Conservation (phyloP, 2,329 filamentous ascomycete species). For the Emmonsia crescens region DNA sequence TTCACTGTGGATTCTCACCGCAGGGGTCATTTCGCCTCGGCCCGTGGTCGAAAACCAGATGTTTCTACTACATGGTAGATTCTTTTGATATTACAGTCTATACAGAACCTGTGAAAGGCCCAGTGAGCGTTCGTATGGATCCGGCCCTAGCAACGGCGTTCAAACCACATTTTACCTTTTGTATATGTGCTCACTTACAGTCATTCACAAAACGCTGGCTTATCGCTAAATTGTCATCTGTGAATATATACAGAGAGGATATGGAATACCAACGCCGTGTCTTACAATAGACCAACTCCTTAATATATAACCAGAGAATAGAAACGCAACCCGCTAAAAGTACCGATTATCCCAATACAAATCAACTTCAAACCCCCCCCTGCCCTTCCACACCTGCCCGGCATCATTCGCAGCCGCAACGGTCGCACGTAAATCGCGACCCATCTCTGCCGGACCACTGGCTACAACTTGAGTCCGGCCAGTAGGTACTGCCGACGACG, state of each 20-base stretch:
- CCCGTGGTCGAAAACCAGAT: not conserved
- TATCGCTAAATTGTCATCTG: too few relatives aligned
- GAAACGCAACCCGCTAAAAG: not conserved
- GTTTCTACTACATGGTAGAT: not conserved
- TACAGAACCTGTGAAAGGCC: too few relatives aligned
- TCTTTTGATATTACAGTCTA: not conserved
- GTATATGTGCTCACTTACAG: too few relatives aligned
- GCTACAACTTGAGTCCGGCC: conserved; percentile 48
- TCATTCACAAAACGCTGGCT: too few relatives aligned
- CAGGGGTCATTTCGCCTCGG: not conserved
- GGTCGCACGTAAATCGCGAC: conserved; percentile 44
- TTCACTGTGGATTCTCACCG: not conserved
- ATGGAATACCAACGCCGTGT: not conserved
- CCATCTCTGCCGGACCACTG: conserved; percentile 51
- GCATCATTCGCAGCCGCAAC: conserved; percentile 47
- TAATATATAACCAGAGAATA: not conserved
- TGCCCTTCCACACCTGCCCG: conserved; percentile 46
- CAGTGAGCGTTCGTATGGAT: too few relatives aligned
- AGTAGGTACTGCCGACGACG: conserved; percentile 23
- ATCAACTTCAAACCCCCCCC: conserved; percentile 46
- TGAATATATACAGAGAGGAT: too few relatives aligned
- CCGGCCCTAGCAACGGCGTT: too few relatives aligned
- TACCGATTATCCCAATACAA: conserved; percentile 52
- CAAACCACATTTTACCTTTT: too few relatives aligned
- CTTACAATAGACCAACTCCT: too few relatives aligned